Evolutionary conservation across 1,284 basidiomycete genomes (phyloP), one percentile per base, ranked within the genome.

Genomic region (Chalciporus sp.): DNA sequence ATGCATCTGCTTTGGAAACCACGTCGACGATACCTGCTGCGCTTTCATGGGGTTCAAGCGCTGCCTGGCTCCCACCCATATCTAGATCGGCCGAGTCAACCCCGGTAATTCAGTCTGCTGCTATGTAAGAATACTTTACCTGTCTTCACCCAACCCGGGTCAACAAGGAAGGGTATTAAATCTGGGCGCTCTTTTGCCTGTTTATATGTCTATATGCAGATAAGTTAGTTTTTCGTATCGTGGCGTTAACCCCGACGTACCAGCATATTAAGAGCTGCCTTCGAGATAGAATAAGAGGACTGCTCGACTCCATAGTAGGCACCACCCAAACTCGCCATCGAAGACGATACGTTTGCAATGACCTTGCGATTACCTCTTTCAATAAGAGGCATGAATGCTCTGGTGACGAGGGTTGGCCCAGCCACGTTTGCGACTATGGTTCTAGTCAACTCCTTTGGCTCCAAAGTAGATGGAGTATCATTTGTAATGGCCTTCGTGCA

Each of bases 381-480:
- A 4, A 71, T 52, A 14, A 67, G 57, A 12, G 62, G 63, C 4
- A 61, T 59, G 56, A 69, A 63, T 4, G 52, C 26, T 33, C 63
- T 58, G 14, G 58, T 57, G 17, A 72, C 57, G 14, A 69, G 61
- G 7, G 65, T 55, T 16, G 68, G 69, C 0, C 68, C 69, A 19
- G 59, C 51, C 16, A 71, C 64, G 45, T 69, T 71, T 20, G 57
- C 42, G 19, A 52, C 54, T 1, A 68, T 37, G 29, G 54, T 51
- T 2, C 23, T 14, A 17, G 47, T 37, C 14, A 64, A 41, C 28
- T 53, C 55, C 27, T 53, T 48, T 6, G 50, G 35, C 20, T 56
- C 45, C 11, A 63, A 50, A 19, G 47, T 53, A 20, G 58, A 58
- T 23, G 61, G 56, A 2, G 51, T 51, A 42, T 67, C 67, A 37